Evolutionary conservation across 345 rosid genomes (phyloP), one percentile per base, ranked within the genome.

Genomic region (Fremontodendron californicum): DNA sequence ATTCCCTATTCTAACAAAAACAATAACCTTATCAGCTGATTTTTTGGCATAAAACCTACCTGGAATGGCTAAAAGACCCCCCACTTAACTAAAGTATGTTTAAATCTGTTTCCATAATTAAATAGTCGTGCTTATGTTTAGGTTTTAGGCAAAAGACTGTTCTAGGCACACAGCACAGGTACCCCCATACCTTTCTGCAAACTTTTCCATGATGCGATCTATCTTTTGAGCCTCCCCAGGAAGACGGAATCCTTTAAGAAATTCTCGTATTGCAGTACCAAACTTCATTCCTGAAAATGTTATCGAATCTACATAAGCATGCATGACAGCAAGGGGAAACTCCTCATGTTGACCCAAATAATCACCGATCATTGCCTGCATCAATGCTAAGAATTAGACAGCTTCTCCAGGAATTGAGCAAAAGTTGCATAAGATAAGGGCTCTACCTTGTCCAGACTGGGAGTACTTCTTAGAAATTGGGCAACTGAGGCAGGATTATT

Each of bases 191-290:
- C 99, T 89, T 85, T 96, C 98, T 75, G 99, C 99, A 85, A 96
- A 96, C 78, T 96, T 96, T 82, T 96, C 99, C 96, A 93, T 96
- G 45, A 96, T 91, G 69, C 99, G 96, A 82, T 96, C 99, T 79
- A 96, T 93, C 89, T 96, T 96, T 86, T 96, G 98, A 75, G 99
- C 99, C 81, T 96, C 99, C 70, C 99, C 98, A 45, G 99, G 99
- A 84, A 96, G 98, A 82, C 96, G 87, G 87, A 96, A 96, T 58
- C 96, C 96, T 80, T 92, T 92, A 76, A 96, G 97, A 77, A 93
- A 90, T 86, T 90, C 96, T 60, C 99, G 97, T 71, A 96, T 91
- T 78, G 99, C 96, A 13, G 69, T 78, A 82, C 89, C 92, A 90
- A 96, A 96, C 81, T 92, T 92, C 96, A 92, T 85, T 82, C 88